A percentile compares a stretch with the other conserved stretches of the same genome.
phyloP scores from a whole-genome alignment of 495 filamentous ascomycete species.

The Lepraria neglecta region DNA sequence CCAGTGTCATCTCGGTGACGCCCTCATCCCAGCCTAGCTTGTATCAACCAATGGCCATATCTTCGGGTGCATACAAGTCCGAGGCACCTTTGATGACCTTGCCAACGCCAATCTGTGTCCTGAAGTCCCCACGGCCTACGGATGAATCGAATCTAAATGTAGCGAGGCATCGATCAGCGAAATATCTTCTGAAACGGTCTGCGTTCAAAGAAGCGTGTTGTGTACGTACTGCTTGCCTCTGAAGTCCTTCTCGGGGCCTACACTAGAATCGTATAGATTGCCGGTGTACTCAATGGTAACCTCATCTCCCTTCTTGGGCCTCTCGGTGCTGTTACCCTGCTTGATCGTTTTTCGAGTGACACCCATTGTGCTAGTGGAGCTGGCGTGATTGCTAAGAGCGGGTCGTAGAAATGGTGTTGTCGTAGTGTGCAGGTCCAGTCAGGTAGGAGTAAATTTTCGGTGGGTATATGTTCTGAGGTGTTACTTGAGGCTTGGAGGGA shows the following conservation, averaged over 20 bases:
- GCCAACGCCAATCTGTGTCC: slow-evolving; percentile 63
- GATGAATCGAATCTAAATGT: slow-evolving; percentile 72
- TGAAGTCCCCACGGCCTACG: slow-evolving; percentile 56
- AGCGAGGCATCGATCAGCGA: slow-evolving; percentile 20
- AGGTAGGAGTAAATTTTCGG: neutral
- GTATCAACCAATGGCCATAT: slow-evolving; percentile 13
- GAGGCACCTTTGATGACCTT: slow-evolving; percentile 68
- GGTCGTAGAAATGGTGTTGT: neutral
- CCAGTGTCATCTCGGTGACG: slow-evolving; percentile 69
- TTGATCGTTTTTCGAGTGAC: slow-evolving; percentile 43
- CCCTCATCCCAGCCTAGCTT: slow-evolving; percentile 78
- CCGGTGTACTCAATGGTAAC: slow-evolving; percentile 82
- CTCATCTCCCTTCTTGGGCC: slow-evolving; percentile 54
- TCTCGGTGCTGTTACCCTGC: slow-evolving; percentile 48
- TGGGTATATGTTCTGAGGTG: slow-evolving; percentile 4
- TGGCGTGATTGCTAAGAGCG: slow-evolving; percentile 1
- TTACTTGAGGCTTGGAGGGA: neutral
- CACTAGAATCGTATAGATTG: slow-evolving; percentile 60
- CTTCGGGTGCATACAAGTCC: neutral
- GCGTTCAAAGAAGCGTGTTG: neutral
- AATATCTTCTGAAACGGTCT: neutral
- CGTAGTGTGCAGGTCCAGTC: slow-evolving; percentile 8
- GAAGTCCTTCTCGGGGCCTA: slow-evolving; percentile 37
- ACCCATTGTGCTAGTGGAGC: slow-evolving; percentile 43
- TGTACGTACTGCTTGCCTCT: slow-evolving; percentile 47